Base-by-base conservation (phyloP, 208 protist genomes). In the Trichomonas vaginalis region DNA sequence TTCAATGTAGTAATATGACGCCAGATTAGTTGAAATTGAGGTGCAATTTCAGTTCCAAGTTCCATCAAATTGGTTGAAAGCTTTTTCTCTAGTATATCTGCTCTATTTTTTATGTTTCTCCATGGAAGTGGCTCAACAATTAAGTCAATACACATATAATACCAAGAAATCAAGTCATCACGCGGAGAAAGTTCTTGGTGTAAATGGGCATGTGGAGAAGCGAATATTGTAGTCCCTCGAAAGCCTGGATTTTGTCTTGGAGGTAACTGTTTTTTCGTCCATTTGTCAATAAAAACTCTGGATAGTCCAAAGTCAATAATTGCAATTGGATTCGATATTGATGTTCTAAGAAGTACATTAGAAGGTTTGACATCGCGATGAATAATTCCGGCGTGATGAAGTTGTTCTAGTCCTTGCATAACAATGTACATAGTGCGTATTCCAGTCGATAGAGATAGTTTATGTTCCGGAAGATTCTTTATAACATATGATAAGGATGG, bases 241-340 rank as follows among this genome's bases (percentile, higher is more conserved):
- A 90, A 90, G 17, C 82, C 82, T n/a, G 82, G 82, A 90, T 90
- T 27, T 48, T 2, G 0, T n/a, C 82, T 46, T n/a, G 82, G 23
- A 35, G 82, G 82, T 48, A 90, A 4, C 8, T 39, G 12, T 48
- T 90, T 46, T 21, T 37, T 37, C 1, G 3, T 90, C 42, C 42
- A 45, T 10, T 35, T 37, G 21, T 90, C 82, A 9, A 90, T 90
- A 48, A 48, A 90, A 27, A 48, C 6, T n/a, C 51, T 45, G 9
- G 95, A 96, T 56, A 96, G 47, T 45, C 95, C 95, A 46, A 96
- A 96, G 62, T 96, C 95, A 32, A 61, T 96, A 14, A 96, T 95
- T 39, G 90, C 95, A 40, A 96, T 95, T n/a, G 90, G 90, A 39
- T 56, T n/a, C 32, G 49, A 37, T 3, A 32, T 42, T 8, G 95